These are phyloP conservation scores for Gossypium anomalum DNA, from an alignment of 345 rosid genomes.

Conservation along the genomic window DNA sequence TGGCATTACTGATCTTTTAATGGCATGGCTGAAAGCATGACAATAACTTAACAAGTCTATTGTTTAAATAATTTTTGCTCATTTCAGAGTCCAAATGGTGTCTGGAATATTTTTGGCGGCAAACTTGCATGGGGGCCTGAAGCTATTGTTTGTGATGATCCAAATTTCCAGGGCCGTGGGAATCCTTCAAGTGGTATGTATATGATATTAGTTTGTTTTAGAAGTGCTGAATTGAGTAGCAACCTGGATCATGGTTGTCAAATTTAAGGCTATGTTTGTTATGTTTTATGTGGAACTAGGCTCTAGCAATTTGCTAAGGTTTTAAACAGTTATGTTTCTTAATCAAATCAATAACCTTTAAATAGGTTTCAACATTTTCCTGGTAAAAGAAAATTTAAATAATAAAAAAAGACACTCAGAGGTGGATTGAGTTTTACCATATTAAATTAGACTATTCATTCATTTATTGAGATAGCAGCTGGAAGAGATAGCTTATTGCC, in stretches of 20 bases:
- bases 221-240: neutral
- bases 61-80: slow-evolving; percentile 10
- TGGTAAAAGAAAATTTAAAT: neutral
- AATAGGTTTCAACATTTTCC: neutral
- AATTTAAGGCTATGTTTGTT: neutral
- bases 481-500: no score
- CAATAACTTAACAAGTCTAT: slow-evolving; percentile 1
- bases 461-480: no score
- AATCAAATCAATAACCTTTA: neutral
- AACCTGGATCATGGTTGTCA: neutral
- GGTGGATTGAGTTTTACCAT: neutral
- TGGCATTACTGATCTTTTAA: neutral
- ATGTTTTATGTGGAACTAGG: neutral
- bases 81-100: slow-evolving; percentile 46
- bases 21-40: neutral
- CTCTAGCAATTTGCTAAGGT: neutral
- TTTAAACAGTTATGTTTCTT: neutral
- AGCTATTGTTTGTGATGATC: slow-evolving; percentile 56
- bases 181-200: slow-evolving; percentile 46
- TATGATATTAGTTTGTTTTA: neutral
- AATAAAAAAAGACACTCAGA: neutral
- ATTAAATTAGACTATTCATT: neutral
- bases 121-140: slow-evolving; percentile 51
- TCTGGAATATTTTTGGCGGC: slow-evolving; percentile 53
- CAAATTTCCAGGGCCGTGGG: slow-evolving; percentile 47